These are phyloP conservation scores for Elsinoe arachidis DNA, from an alignment of 2,329 filamentous ascomycete species.

Conservation along the genomic window DNA sequence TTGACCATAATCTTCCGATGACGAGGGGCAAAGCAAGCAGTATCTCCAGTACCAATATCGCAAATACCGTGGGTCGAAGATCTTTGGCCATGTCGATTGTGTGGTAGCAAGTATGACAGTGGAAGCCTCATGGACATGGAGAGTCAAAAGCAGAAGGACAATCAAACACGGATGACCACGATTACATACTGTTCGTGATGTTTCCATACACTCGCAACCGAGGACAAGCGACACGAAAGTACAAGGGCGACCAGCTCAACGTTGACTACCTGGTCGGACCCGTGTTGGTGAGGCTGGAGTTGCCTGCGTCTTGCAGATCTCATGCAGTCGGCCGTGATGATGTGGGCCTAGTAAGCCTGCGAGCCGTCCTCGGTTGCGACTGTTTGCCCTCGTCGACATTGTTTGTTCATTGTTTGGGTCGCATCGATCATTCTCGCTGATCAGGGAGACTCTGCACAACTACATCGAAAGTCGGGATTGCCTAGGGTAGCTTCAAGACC, in stretches of 20 bases:
- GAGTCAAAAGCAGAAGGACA: neutral
- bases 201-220: neutral
- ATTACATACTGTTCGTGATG: neutral
- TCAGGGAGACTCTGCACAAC: no score
- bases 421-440: no score
- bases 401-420: no score
- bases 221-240: neutral
- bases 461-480: no score
- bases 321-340: neutral
- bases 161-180: neutral
- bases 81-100: neutral
- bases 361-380: neutral
- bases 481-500: no score
- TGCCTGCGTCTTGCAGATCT: neutral
- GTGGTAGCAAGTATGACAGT: neutral
- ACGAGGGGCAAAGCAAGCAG: neutral
- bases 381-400: neutral
- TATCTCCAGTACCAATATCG: neutral
- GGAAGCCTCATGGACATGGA: neutral
- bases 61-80: neutral
- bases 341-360: neutral
- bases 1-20: neutral
- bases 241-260: neutral
- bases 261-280: neutral
- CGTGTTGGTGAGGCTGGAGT: conserved; percentile 8